Conservation (phyloP, 208 protist species). For the Trypanosomatidae sp. region DNA sequence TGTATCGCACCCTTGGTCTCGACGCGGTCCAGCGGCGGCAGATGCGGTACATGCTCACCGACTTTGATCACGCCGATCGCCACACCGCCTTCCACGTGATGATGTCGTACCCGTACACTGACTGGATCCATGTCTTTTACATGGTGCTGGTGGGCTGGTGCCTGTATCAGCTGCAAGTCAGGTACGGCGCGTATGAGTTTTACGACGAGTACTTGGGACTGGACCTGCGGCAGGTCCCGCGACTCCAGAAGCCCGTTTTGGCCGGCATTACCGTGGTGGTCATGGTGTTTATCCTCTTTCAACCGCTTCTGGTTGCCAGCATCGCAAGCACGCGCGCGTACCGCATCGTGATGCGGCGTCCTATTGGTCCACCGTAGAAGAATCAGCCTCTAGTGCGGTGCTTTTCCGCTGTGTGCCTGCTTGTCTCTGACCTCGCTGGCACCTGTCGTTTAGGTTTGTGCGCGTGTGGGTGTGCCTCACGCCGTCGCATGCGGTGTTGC, state of each 20-base stretch:
- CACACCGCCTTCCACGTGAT: conserved; percentile 86
- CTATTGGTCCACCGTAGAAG: conserved; percentile 84
- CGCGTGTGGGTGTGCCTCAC: no score
- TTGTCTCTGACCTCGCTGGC: no score
- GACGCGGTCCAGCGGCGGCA: conserved; percentile 82
- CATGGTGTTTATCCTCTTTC: conserved; percentile 78
- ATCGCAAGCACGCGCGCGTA: no score
- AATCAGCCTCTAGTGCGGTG: neutral
- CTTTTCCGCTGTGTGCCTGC: neutral
- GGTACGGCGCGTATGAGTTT: conserved; percentile 71
- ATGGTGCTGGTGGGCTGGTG: conserved; percentile 68
- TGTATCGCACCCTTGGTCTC: conserved; percentile 66
- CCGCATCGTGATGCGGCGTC: no score
- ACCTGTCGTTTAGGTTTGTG: no score
- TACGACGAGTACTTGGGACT: conserved; percentile 90
- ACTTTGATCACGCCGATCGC: conserved; percentile 82
- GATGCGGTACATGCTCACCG: conserved; percentile 84
- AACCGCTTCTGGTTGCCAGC: conserved; percentile 79
- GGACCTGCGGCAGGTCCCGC: conserved; percentile 78
- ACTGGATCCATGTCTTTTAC: conserved; percentile 85
- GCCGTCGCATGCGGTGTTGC: no score
- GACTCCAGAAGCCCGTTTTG: conserved; percentile 73
- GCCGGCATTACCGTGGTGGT: conserved; percentile 59
- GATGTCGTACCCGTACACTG: conserved; percentile 91
- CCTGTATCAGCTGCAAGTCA: conserved; percentile 75